These are phyloP conservation scores for Salvia rosmarinus DNA, from an alignment of 257 asterid genomes.

Conservation along the genomic window DNA sequence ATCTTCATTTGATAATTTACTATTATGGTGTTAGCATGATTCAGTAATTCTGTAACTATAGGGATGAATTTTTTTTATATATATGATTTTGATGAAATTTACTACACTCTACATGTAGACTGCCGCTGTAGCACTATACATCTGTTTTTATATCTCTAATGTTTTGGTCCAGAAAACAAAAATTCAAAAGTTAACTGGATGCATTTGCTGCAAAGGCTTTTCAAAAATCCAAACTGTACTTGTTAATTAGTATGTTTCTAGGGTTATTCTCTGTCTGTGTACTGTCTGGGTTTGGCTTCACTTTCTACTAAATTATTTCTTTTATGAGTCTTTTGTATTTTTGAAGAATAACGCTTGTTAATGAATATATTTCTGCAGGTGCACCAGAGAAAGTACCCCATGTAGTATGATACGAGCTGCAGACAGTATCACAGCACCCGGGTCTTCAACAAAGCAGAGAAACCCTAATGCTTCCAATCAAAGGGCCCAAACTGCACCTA, in stretches of 20 bases:
- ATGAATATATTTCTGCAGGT: constrained; percentile 40
- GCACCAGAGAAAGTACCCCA: constrained; percentile 72
- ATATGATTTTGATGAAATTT: not conserved
- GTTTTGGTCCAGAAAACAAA: not conserved
- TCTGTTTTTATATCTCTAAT: not conserved
- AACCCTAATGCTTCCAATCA: constrained; percentile 33
- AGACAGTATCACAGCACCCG: constrained; percentile 41
- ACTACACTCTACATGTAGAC: not conserved
- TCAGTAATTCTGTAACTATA: not conserved
- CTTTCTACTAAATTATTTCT: not conserved
- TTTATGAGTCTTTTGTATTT: constrained; percentile 5
- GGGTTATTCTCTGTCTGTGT: not conserved
- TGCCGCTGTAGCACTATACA: not conserved
- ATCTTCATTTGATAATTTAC: not conserved
- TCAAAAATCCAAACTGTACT: not conserved
- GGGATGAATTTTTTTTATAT: not conserved
- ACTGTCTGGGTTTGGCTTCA: not conserved
- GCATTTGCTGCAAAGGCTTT: not conserved
- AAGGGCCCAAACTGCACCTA: constrained; percentile 40
- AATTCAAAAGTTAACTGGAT: not conserved
- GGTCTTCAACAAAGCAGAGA: constrained; percentile 55
- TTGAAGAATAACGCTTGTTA: not conserved
- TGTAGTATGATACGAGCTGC: constrained; percentile 52
- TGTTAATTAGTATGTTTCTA: not conserved
- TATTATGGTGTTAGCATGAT: not conserved